Conservation (phyloP, 345 rosid species). For the Bruguiera sexangula region DNA sequence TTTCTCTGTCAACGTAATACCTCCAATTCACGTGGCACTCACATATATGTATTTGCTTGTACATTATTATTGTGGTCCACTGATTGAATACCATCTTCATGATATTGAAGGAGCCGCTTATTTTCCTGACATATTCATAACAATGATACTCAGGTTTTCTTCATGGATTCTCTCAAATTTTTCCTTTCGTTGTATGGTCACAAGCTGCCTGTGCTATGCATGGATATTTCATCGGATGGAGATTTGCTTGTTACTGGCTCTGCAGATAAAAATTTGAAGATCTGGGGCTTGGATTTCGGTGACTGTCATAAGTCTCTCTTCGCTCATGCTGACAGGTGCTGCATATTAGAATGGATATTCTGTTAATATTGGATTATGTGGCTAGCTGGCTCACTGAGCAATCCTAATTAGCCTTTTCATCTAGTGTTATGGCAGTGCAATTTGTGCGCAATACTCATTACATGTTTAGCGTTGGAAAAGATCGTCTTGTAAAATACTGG, state of each 20-base stretch:
- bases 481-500: constrained; percentile 89
- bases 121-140: constrained; percentile 6
- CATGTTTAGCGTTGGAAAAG: constrained; percentile 92
- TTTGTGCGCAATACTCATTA: constrained; percentile 88
- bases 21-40: too few relatives aligned
- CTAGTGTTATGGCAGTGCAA: constrained; percentile 90
- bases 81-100: background rate
- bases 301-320: constrained; percentile 95
- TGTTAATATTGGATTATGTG: constrained; percentile 1
- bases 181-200: constrained; percentile 86
- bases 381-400: background rate
- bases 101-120: background rate
- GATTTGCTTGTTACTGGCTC: constrained; percentile 92
- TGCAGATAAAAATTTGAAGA: constrained; percentile 88
- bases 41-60: too few relatives aligned
- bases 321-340: constrained; percentile 90
- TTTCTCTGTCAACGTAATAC: too few relatives aligned
- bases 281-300: constrained; percentile 99
- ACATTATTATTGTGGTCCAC: too few relatives aligned
- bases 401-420: constrained; percentile 36
- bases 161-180: constrained; percentile 85
- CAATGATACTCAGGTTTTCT: constrained; percentile 62
- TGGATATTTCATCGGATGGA: constrained; percentile 98
- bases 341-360: background rate
- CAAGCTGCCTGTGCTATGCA: constrained; percentile 84